These are phyloP conservation scores for Saccharomycopsis olivae DNA, from an alignment of 805 yeast genomes.

Conservation along the genomic window DNA sequence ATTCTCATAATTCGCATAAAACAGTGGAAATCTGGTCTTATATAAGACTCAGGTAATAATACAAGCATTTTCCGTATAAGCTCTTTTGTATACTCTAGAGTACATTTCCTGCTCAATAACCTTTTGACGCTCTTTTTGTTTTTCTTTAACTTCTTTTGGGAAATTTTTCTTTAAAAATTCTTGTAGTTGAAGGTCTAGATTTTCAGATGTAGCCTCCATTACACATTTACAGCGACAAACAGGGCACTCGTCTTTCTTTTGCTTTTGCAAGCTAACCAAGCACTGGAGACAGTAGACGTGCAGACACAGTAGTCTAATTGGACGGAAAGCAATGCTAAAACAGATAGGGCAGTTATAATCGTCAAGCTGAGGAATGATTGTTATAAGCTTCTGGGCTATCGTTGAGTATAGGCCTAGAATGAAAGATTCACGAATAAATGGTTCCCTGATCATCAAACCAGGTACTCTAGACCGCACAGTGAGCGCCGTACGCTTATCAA, in stretches of 20 bases:
- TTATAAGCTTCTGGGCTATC: constrained; percentile 42
- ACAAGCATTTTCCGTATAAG: too few species aligned
- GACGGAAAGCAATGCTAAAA: constrained; percentile 59
- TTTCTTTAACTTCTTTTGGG: constrained; percentile 57
- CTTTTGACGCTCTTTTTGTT: constrained; percentile 42
- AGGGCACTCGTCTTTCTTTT: constrained; percentile 46
- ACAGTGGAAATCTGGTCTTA: too few species aligned
- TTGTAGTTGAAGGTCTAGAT: constrained; percentile 46
- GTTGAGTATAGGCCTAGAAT: constrained; percentile 45
- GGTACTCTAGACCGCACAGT: constrained; percentile 37
- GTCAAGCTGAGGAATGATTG: constrained; percentile 60
- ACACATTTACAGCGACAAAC: constrained; percentile 47
- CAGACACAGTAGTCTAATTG: constrained; percentile 51
- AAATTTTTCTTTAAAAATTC: constrained; percentile 46
- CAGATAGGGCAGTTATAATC: constrained; percentile 73
- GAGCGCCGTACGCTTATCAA: constrained; percentile 60
- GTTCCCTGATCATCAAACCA: constrained; percentile 27
- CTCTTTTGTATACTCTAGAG: constrained; percentile 20
- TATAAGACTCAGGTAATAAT: too few species aligned
- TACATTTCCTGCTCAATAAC: constrained; percentile 36
- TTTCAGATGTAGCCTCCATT: constrained; percentile 44
- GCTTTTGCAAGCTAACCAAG: constrained; percentile 54
- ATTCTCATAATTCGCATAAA: too few species aligned
- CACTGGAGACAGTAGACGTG: constrained; percentile 70
- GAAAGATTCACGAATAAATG: constrained; percentile 37